Conservation (phyloP, 2,329 filamentous ascomycete species). For the Penicillium expansum region DNA sequence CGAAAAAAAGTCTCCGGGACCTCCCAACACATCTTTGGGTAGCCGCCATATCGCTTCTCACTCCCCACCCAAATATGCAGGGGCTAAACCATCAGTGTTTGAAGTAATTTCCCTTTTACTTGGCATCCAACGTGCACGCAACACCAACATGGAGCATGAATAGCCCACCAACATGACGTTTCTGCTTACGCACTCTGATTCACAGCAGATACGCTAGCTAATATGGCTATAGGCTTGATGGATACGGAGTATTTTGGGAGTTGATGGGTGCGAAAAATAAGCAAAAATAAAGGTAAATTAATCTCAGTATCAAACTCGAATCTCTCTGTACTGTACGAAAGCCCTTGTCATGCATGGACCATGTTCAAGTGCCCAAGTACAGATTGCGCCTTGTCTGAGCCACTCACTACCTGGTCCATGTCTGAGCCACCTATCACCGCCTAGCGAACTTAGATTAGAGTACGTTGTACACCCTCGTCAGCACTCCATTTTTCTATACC, state of each 20-base stretch:
- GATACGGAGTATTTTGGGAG: neutral
- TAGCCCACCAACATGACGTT: conserved; percentile 18
- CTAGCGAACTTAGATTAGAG: neutral
- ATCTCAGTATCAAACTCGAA: neutral
- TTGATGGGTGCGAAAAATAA: too few species aligned
- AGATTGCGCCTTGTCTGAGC: neutral
- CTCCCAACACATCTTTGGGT: neutral
- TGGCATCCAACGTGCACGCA: conserved; percentile 4
- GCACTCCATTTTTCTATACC: neutral
- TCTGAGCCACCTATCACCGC: neutral
- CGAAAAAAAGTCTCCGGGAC: neutral
- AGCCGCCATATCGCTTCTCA: neutral
- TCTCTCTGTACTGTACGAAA: neutral
- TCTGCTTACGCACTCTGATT: conserved; percentile 22
- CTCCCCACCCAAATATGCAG: conserved; percentile 17
- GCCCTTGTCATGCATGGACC: neutral
- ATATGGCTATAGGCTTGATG: neutral
- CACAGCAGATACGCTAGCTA: neutral
- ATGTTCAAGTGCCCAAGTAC: neutral
- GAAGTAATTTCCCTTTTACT: conserved; percentile 8
- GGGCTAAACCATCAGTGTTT: conserved; percentile 14
- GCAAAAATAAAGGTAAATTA: neutral
- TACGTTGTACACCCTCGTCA: neutral
- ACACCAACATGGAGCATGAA: conserved; percentile 3
- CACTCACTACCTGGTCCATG: neutral